Conservation (phyloP, 345 rosid genomes). For the Citrus inodora region DNA sequence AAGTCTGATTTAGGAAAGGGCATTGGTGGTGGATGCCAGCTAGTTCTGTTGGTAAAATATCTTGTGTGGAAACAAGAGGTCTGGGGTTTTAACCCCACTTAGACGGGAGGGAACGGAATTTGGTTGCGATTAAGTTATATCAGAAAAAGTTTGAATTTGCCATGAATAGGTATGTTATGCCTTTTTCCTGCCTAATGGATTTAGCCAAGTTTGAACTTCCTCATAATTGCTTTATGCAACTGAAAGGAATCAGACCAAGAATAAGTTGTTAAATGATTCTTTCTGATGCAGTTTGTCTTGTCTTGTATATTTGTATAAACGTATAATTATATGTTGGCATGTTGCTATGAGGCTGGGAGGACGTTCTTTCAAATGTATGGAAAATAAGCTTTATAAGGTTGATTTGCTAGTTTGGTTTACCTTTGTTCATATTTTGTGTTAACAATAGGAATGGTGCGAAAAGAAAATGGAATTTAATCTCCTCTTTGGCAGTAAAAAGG, state of each 20-base stretch:
- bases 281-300: background rate
- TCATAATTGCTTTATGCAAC: background rate
- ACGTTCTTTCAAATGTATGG: background rate
- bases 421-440: background rate
- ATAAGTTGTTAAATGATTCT: background rate
- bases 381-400: background rate
- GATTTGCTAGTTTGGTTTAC: background rate
- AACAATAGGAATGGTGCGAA: slow-evolving; percentile 83
- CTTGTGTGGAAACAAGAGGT: no score
- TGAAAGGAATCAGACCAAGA: background rate
- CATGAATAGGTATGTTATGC: background rate
- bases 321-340: background rate
- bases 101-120: no score
- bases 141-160: background rate
- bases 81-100: no score
- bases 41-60: no score
- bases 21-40: background rate
- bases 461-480: slow-evolving; percentile 70
- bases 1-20: background rate
- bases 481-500: slow-evolving; percentile 33
- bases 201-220: background rate
- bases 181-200: background rate
- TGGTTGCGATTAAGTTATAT: no score
- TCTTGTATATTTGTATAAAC: background rate
- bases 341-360: background rate